phyloP scores from a whole-genome alignment of 805 yeast species.

The Ogataea nakhonphanomensis region DNA sequence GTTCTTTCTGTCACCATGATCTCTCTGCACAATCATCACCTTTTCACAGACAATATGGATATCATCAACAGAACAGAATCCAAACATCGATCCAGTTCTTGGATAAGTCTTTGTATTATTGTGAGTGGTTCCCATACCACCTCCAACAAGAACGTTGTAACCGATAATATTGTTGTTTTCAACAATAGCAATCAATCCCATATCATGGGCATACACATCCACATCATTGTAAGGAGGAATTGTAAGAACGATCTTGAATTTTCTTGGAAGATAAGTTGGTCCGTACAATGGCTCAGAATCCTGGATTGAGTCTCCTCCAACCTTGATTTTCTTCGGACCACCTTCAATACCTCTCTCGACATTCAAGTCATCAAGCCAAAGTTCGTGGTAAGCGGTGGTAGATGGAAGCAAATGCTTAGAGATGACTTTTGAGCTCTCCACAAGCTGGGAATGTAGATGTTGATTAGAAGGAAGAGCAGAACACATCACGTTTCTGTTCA shows the following conservation, averaged over 20 bases:
- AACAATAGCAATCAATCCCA: constrained; percentile 87
- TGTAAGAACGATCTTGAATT: constrained; percentile 90
- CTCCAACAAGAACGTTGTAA: constrained; percentile 88
- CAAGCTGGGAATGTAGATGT: constrained; percentile 73
- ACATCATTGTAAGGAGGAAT: constrained; percentile 97
- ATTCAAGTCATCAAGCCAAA: constrained; percentile 61
- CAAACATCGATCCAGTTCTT: constrained; percentile 85
- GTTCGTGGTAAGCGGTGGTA: constrained; percentile 95
- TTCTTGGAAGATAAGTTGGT: constrained; percentile 85
- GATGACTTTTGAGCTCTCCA: constrained; percentile 56
- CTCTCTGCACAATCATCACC: constrained; percentile 91
- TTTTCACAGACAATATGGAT: constrained; percentile 80
- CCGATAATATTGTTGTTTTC: constrained; percentile 67
- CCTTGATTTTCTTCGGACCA: constrained; percentile 82
- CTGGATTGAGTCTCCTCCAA: constrained; percentile 81
- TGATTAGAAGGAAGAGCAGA: constrained; percentile 87
- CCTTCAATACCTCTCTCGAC: constrained; percentile 50
- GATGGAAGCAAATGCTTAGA: constrained; percentile 83
- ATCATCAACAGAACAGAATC: constrained; percentile 66
- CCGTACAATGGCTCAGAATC: constrained; percentile 88
- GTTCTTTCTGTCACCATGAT: constrained; percentile 89
- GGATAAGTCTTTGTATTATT: constrained; percentile 96
- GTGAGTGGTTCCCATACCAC: constrained; percentile 99
- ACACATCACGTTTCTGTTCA: constrained; percentile 91
- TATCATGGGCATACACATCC: constrained; percentile 93